Evolutionary conservation across 805 yeast genomes (phyloP), one percentile per base, ranked within the genome.

Genomic region (Nakazawaea sp.): DNA sequence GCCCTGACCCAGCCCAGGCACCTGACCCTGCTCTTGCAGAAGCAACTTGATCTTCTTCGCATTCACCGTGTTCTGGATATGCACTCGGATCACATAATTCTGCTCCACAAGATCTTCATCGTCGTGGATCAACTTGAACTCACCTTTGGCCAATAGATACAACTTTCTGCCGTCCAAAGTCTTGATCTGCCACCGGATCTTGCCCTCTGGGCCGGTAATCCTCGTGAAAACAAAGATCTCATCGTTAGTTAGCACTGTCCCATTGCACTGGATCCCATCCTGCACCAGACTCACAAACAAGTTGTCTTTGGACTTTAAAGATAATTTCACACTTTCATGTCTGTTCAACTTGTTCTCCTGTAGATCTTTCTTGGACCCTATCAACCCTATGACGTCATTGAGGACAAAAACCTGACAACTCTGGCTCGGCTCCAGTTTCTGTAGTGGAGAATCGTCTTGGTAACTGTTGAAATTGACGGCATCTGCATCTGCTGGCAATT

Each of bases 401-500:
- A 49, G 40, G 4, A 48, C 45, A 26, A 58, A 52, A 1, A 59
- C 57, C 37, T 58, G 60, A n/a, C 28, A 32, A 3, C 45, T 40
- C 8, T 24, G 30, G 2, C 40, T 46, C 0, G 64, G 64, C 27
- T 55, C 61, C 10, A 46, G 37, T 13, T 47, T 35, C 21, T 44
- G 48, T 10, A 23, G 24, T 8, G 11, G 18, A 3, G 30, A 8
- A 12, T 18, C 28, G 20, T 33, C 41, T 5, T 33, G 32, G 12
- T 30, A 39, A 16, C 11, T 15, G 15, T 23, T 44, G 31, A 53
- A 54, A 36, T 52, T 55, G 5, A 52, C 27, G 3, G 39, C 32
- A 6, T 41, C 19, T 6, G 42, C 42, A 10, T 45, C 37, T 4
- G 42, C 13, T n/a, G 36, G 40, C 26, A 52, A 28, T 11, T 42